Base-by-base conservation (phyloP, 306 rosid genomes). In the Arachis hypogaea region DNA sequence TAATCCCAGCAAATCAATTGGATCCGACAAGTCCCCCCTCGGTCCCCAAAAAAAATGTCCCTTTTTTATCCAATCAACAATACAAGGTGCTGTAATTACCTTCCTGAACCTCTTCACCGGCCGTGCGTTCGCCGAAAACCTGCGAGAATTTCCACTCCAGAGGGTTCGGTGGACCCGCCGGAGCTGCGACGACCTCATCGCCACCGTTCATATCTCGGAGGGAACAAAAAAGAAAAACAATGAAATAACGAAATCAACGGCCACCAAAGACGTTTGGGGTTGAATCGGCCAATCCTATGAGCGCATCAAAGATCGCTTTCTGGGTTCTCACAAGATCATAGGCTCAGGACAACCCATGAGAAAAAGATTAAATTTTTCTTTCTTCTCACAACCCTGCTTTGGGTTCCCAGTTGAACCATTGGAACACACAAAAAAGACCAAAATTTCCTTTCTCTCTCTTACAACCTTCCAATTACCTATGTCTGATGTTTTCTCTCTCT, bases 81-180 rank as follows among this genome's bases (percentile, higher is more conserved):
- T 16, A 80, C 72, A 7, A 63, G 46, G 74, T 46, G 59, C 50
- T 11, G 44, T 14, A 72, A 78, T 80, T 78, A 95, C 99, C 99
- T 92, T 95, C 99, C 82, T 95, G 99, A 59, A 95, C 99, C 83
- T 95, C 99, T 80, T 95, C 99, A 7, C 99, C 99, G 18, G 93
- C 99, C 51, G 99, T 73, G 7, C 99, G 96, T 76, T 95, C 99
- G 30, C 99, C 99, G 73, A 95, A 95, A 1, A 95, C 99, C 91
- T 95, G 99, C 7, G 99, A 92, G 87, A 95, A 95, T 87, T 92
- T 95, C 99, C 99, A 95, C 68, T 95, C 99, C 71, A 95, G 84
- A 67, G 88, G 85, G 76, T 66, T 81, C 7, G 92, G 85, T 42
- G 90, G 89, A 55, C 86, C 92, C 75, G 77, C 89, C 85, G 93